Conservation (phyloP, 1,284 basidiomycete species). For the Hemileia vastatrix region DNA sequence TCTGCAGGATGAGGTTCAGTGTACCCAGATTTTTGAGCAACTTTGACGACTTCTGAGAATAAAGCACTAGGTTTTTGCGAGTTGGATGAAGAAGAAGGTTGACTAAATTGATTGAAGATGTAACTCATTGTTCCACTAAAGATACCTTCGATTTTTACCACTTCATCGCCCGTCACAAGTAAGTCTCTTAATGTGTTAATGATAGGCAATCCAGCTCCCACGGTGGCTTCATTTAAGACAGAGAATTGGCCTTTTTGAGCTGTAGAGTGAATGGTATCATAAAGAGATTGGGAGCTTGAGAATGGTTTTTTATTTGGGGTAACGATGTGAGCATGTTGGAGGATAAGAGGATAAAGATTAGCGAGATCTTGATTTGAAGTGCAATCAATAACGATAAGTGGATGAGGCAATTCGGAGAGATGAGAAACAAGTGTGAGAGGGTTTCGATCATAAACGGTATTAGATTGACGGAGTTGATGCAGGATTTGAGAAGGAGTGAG, state of each 20-base stretch:
- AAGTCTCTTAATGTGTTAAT: constrained; percentile 84
- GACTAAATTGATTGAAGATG: constrained; percentile 88
- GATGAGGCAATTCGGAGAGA: constrained; percentile 50
- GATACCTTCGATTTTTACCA: constrained; percentile 56
- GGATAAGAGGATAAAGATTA: constrained; percentile 67
- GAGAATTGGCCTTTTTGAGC: constrained; percentile 54
- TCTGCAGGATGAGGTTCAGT: constrained; percentile 97
- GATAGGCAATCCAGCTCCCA: constrained; percentile 90
- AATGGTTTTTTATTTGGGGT: constrained; percentile 99
- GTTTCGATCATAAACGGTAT: constrained; percentile 47
- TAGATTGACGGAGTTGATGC: constrained; percentile 43
- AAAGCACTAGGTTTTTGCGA: too few species aligned
- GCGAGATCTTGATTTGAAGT: constrained; percentile 81
- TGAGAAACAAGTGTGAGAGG: constrained; percentile 46
- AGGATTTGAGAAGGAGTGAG: constrained; percentile 47
- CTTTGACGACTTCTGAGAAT: constrained; percentile 42
- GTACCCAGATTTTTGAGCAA: constrained; percentile 86
- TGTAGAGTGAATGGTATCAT: constrained; percentile 56
- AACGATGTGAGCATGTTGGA: constrained; percentile 71
- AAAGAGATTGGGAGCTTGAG: constrained; percentile 64
- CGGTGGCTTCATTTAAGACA: constrained; percentile 83
- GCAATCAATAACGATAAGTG: constrained; percentile 81
- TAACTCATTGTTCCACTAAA: constrained; percentile 94
- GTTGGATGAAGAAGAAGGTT: not conserved
- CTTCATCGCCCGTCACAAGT: constrained; percentile 79